Evolutionary conservation across 345 rosid species (phyloP).

Genomic region (Geranium brycei): DNA sequence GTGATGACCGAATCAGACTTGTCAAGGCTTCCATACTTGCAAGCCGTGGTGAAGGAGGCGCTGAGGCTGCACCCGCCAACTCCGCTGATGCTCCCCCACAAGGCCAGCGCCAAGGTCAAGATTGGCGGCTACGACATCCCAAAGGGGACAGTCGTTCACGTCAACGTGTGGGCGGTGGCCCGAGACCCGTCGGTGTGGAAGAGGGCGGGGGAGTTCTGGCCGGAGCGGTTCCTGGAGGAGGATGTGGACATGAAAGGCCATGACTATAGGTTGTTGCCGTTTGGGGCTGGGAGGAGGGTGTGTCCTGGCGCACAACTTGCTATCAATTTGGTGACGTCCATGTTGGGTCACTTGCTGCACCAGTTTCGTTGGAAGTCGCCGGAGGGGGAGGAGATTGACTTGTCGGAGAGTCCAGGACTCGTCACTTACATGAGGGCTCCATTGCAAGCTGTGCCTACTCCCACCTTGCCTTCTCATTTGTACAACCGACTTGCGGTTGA

Average conservation of each 20-base stretch:
- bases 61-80: constrained; percentile 33
- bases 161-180: constrained; percentile 27
- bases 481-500: constrained; percentile 7
- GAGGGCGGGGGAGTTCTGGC: constrained; percentile 24
- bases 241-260: constrained; percentile 30
- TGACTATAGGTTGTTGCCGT: constrained; percentile 16
- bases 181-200: constrained; percentile 24
- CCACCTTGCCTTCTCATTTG: constrained; percentile 17
- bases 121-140: constrained; percentile 32
- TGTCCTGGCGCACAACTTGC: constrained; percentile 41
- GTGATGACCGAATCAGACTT: constrained; percentile 11
- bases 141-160: constrained; percentile 21
- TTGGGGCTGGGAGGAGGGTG: constrained; percentile 26
- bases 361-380: constrained; percentile 28
- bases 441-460: constrained; percentile 19
- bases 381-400: constrained; percentile 15
- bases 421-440: constrained; percentile 31
- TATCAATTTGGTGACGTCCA: constrained; percentile 26
- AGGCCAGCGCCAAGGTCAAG: constrained; percentile 20
- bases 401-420: constrained; percentile 22
- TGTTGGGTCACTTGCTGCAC: constrained; percentile 33
- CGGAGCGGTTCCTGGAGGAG: constrained; percentile 27
- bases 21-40: constrained; percentile 14
- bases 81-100: constrained; percentile 38
- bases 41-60: constrained; percentile 14